Conservation (phyloP, 306 rosid species). For the Ceratonia siliqua region DNA sequence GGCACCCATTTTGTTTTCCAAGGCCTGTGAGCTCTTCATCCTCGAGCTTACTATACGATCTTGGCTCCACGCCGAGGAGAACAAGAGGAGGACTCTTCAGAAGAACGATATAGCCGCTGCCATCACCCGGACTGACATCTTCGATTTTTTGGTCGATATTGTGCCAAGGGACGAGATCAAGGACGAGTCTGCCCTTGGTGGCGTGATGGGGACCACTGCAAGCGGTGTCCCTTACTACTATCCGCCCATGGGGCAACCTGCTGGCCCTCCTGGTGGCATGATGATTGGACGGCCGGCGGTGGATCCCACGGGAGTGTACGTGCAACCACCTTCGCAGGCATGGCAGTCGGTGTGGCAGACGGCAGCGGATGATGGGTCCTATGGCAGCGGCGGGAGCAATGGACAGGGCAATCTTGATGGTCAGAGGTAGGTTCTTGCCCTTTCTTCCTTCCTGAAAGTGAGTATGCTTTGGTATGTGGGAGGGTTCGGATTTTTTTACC, state of each 20-base stretch:
- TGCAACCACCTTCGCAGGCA: slow-evolving; percentile 94
- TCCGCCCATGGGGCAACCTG: slow-evolving; percentile 90
- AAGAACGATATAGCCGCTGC: slow-evolving; percentile 97
- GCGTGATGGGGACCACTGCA: slow-evolving; percentile 64
- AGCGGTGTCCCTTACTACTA: slow-evolving; percentile 86
- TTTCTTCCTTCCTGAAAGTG: neutral
- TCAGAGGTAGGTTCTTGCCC: slow-evolving; percentile 55
- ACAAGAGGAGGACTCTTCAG: slow-evolving; percentile 90
- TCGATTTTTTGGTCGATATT: slow-evolving; percentile 86
- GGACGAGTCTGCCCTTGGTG: slow-evolving; percentile 67
- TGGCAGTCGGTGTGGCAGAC: slow-evolving; percentile 97
- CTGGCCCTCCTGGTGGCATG: slow-evolving; percentile 60
- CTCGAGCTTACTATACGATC: slow-evolving; percentile 97
- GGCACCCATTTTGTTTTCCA: slow-evolving; percentile 88
- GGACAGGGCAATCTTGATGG: slow-evolving; percentile 80
- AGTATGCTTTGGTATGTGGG: neutral
- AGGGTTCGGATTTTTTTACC: neutral
- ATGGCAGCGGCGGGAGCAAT: slow-evolving; percentile 60
- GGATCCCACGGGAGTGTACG: slow-evolving; percentile 83
- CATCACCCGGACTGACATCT: slow-evolving; percentile 84
- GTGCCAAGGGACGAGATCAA: slow-evolving; percentile 95
- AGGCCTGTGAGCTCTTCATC: slow-evolving; percentile 99
- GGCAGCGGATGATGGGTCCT: slow-evolving; percentile 65
- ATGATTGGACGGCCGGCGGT: slow-evolving; percentile 91
- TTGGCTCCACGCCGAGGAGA: slow-evolving; percentile 99